phyloP scores from a whole-genome alignment of 768 basidiomycete genomes.

The Hericium rajendrae region DNA sequence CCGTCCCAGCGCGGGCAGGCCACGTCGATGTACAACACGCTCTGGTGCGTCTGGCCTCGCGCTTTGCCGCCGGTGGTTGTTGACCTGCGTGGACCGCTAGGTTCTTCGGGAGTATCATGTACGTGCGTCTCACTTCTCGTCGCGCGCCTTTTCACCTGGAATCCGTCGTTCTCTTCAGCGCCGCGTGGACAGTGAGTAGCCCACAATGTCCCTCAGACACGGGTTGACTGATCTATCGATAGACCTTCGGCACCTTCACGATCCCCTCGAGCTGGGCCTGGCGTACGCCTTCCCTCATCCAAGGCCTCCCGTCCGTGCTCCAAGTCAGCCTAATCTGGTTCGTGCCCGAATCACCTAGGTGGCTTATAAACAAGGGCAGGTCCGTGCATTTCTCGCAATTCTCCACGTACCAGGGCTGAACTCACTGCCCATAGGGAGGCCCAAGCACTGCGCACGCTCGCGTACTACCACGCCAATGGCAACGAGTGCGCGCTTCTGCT shows the following conservation, averaged over 20 bases:
- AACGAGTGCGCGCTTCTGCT: constrained; percentile 18
- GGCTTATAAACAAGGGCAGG: constrained; percentile 23
- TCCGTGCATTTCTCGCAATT: neutral
- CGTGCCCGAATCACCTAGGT: constrained; percentile 30
- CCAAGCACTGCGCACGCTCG: constrained; percentile 39
- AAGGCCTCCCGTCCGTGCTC: constrained; percentile 23
- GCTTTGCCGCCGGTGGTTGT: neutral
- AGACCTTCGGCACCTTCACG: constrained; percentile 32
- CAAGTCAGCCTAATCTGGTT: constrained; percentile 32
- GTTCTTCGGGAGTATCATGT: constrained; percentile 27
- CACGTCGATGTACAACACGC: constrained; percentile 34
- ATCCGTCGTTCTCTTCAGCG: constrained; percentile 4
- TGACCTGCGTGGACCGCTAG: constrained; percentile 15
- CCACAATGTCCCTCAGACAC: neutral
- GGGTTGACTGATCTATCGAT: neutral
- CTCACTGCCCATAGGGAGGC: constrained; percentile 18
- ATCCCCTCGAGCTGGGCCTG: constrained; percentile 28
- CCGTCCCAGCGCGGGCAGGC: constrained; percentile 36
- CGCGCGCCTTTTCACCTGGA: neutral
- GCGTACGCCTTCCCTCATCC: constrained; percentile 33
- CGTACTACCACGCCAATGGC: constrained; percentile 47
- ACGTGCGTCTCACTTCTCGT: constrained; percentile 6
- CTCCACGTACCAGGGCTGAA: neutral
- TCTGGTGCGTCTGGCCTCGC: constrained; percentile 26
- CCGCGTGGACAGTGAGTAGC: constrained; percentile 20